phyloP scores from a whole-genome alignment of 768 basidiomycete species.

The Lentinula sp. region DNA sequence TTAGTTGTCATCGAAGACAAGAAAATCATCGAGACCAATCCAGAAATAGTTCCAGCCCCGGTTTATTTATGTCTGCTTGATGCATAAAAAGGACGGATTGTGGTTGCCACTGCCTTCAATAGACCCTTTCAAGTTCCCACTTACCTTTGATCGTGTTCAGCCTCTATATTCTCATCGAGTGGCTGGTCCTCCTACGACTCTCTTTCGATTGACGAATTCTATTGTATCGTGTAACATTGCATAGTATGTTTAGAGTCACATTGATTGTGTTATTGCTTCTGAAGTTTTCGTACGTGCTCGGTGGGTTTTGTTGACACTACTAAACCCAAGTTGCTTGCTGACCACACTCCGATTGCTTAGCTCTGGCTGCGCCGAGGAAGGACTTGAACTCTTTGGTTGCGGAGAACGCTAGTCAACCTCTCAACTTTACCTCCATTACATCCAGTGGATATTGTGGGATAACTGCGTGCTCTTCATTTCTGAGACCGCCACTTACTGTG shows the following conservation, averaged over 20 bases:
- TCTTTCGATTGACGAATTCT: neutral
- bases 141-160: neutral
- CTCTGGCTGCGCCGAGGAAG: neutral
- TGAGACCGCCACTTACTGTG: neutral
- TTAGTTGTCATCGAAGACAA: too few species aligned
- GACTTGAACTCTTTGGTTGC: neutral
- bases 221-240: neutral
- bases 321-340: neutral
- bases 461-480: neutral
- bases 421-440: constrained; percentile 1
- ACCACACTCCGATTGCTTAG: neutral
- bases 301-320: neutral
- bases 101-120: neutral
- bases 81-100: neutral
- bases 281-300: neutral
- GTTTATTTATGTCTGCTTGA: neutral
- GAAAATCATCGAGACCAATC: neutral
- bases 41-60: neutral
- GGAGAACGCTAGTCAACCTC: neutral
- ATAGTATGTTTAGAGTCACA: neutral
- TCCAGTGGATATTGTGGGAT: constrained; percentile 1
- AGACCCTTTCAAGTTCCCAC: neutral
- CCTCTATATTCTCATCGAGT: neutral
- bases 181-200: neutral
- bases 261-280: neutral